Evolutionary conservation across 169 alveolate genomes (phyloP).

Genomic region (Cystoisospora suis): DNA sequence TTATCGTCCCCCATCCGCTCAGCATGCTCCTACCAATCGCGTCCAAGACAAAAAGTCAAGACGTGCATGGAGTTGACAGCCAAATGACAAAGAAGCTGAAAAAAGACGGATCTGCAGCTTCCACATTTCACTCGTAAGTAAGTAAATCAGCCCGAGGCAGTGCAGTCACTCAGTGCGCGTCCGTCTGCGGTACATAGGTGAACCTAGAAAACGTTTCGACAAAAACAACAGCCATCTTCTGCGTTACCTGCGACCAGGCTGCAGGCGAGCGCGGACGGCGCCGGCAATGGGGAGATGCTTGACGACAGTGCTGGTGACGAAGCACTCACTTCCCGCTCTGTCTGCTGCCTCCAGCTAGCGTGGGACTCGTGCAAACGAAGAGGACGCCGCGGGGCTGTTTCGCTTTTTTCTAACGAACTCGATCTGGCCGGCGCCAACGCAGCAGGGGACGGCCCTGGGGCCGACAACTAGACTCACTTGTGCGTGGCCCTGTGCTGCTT

Average conservation of each 20-base stretch:
- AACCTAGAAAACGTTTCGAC: not conserved
- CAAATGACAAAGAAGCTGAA: not conserved
- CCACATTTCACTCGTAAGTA: not conserved
- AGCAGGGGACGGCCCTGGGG: no score
- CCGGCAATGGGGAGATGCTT: no score
- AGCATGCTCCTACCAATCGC: not conserved
- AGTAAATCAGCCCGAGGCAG: not conserved
- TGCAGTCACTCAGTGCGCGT: not conserved
- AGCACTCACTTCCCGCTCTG: not conserved
- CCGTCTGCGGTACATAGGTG: not conserved
- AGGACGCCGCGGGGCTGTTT: constrained; percentile 30
- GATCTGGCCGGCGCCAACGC: no score
- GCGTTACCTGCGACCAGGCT: no score
- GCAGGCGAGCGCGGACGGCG: not conserved
- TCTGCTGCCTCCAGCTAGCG: constrained; percentile 8
- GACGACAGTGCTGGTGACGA: not conserved
- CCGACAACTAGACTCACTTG: no score
- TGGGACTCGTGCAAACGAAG: constrained; percentile 13
- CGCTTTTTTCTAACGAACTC: no score
- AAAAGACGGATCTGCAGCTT: not conserved
- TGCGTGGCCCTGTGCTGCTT: no score
- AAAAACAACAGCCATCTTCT: not conserved
- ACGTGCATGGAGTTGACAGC: not conserved
- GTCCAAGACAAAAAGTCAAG: not conserved
- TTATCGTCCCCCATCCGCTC: not conserved